phyloP scores from a whole-genome alignment of 768 basidiomycete species.

The Filobasidium floriforme region DNA sequence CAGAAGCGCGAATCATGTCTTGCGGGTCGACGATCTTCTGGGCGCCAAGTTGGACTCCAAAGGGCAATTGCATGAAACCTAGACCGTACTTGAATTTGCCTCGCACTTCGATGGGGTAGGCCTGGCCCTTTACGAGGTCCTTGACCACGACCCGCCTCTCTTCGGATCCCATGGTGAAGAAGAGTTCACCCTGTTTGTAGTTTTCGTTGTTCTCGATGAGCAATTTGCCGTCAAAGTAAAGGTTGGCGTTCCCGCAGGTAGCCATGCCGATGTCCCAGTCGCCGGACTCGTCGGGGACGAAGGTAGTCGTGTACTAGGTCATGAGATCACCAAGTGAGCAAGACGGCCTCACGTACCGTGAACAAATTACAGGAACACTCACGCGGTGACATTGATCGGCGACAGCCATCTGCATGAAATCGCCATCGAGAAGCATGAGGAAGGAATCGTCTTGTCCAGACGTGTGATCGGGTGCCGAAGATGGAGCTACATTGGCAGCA shows the following conservation, averaged over 20 bases:
- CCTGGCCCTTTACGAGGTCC: slow-evolving; percentile 11
- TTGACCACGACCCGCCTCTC: slow-evolving; percentile 1
- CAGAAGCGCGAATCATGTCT: slow-evolving; percentile 53
- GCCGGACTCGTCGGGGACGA: slow-evolving; percentile 47
- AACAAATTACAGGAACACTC: not conserved
- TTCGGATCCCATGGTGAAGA: slow-evolving; percentile 7
- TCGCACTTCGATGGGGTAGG: slow-evolving; percentile 12
- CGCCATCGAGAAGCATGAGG: not conserved
- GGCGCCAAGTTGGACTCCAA: slow-evolving; percentile 7
- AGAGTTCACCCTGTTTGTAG: slow-evolving; percentile 53
- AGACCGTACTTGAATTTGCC: slow-evolving; percentile 2
- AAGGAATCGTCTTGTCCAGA: slow-evolving; percentile 26
- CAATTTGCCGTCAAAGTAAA: slow-evolving; percentile 31
- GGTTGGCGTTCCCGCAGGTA: slow-evolving; percentile 26
- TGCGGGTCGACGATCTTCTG: slow-evolving; percentile 46
- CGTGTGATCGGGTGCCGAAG: slow-evolving; percentile 54
- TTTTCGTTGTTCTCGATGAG: slow-evolving; percentile 49
- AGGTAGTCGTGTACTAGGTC: slow-evolving; percentile 48
- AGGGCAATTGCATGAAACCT: slow-evolving; percentile 1
- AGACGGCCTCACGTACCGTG: no score
- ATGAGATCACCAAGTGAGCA: slow-evolving; percentile 54
- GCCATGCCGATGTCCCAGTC: slow-evolving; percentile 49
- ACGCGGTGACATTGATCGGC: not conserved
- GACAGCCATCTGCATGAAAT: not conserved
- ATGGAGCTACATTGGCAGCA: slow-evolving; percentile 62